Base-by-base conservation (phyloP, 768 basidiomycete species). In the Mycena vulgaris region DNA sequence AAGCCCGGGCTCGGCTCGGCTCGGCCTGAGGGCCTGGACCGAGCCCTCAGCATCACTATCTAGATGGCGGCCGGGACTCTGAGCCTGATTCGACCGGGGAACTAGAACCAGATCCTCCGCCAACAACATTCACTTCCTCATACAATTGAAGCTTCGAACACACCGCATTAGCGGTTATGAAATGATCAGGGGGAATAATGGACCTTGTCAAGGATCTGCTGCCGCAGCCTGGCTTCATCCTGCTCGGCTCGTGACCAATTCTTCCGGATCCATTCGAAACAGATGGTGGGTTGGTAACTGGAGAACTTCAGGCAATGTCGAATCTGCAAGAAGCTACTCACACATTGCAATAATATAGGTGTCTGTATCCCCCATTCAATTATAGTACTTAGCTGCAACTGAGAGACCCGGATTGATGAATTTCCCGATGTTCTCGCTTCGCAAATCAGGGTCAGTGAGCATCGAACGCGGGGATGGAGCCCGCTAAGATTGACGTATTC, bases 131-230 rank as follows among this genome's bases (percentile, higher is more conserved):
- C 27, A 47, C 25, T 42, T 45, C 58, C 28, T 47, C 16, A 13
- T 60, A 60, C 19, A 30, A 62, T 49, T 31, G 60, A 62, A 62
- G 60, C 60, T 60, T 45, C 6, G 5, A 16, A 60, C 8, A 21
- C 7, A 28, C 42, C 14, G 4, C 13, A 59, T 47, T 17, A 47
- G 42, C 10, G 19, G 27, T 21, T 28, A 5, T n/a, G 47, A 60
- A 45, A 16, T 23, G 13, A 57, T 40, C 31, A 17, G 56, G 42
- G 17, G 42, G 21, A 19, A 42, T 28, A 21, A 16, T n/a, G n/a
- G n/a, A 57, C 56, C 27, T 57, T 57, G 13, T 42, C 27, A 9
- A 57, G 37, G 40, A 57, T 57, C 19, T 17, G 39, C 19, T 40
- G n/a, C n/a, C n/a, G n/a, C n/a, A n/a, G 21, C 17, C 27, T 58